Conservation (phyloP, 345 rosid species). For the Gossypium mustelinum region DNA sequence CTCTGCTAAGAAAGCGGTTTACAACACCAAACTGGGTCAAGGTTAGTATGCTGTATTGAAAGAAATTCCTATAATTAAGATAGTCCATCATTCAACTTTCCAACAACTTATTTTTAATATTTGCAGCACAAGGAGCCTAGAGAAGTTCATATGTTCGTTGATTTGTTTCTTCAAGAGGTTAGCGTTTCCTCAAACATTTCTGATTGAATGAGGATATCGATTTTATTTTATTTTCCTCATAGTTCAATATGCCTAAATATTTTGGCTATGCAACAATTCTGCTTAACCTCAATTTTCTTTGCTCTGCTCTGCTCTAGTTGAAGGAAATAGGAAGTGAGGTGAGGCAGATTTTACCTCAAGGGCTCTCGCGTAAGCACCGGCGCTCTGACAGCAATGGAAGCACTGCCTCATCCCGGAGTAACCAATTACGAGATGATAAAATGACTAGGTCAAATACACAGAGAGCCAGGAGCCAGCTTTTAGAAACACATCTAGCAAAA, state of each 20-base stretch:
- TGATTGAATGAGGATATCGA: background rate
- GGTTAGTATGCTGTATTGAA: slow-evolving; percentile 40
- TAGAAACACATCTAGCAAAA: slow-evolving; percentile 97
- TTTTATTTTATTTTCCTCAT: background rate
- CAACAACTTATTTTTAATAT: slow-evolving; percentile 24
- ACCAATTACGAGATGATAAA: slow-evolving; percentile 77
- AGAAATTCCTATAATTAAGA: slow-evolving; percentile 6
- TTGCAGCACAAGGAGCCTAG: slow-evolving; percentile 98
- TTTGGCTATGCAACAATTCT: slow-evolving; percentile 1
- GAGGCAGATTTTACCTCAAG: slow-evolving; percentile 83
- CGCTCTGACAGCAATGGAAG: slow-evolving; percentile 98
- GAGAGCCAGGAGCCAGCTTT: slow-evolving; percentile 89
- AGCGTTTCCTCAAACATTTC: slow-evolving; percentile 11
- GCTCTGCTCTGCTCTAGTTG: slow-evolving; percentile 39
- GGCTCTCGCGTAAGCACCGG: slow-evolving; percentile 63
- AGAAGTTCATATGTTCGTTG: slow-evolving; percentile 97
- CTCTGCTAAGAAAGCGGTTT: slow-evolving; percentile 86
- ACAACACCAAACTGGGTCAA: slow-evolving; percentile 95
- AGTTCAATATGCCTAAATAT: background rate
- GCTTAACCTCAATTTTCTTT: slow-evolving; percentile 4
- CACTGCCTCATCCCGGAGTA: slow-evolving; percentile 79
- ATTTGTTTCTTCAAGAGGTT: slow-evolving; percentile 93
- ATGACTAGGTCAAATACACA: slow-evolving; percentile 64
- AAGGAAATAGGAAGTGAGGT: slow-evolving; percentile 67
- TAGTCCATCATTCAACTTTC: slow-evolving; percentile 11